Conservation (phyloP, 495 filamentous ascomycete genomes). For the Hypoxylon lienhwacheense region DNA sequence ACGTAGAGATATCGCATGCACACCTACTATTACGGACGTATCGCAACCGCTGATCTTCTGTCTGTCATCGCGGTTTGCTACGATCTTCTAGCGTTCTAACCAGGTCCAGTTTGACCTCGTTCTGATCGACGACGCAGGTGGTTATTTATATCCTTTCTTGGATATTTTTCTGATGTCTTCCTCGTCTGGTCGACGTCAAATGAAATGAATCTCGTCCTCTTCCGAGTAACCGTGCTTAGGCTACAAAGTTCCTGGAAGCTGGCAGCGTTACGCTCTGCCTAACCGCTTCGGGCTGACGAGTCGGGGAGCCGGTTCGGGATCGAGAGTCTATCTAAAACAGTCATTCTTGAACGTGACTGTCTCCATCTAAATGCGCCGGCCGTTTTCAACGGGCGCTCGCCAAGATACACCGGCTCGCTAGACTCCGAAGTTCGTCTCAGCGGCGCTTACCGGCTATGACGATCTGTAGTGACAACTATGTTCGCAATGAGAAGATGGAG, state of each 20-base stretch:
- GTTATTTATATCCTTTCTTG: constrained; percentile 32
- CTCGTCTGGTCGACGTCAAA: not conserved
- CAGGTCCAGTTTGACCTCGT: constrained; percentile 35
- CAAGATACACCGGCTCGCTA: too few species aligned
- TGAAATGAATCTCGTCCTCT: constrained; percentile 25
- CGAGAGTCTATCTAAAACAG: constrained; percentile 5
- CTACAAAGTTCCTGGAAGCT: too few species aligned
- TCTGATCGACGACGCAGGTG: constrained; percentile 22
- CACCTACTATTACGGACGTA: constrained; percentile 14
- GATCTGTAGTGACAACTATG: too few species aligned
- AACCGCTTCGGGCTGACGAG: constrained; percentile 8
- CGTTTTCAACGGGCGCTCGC: too few species aligned
- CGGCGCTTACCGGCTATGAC: too few species aligned
- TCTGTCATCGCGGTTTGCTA: constrained; percentile 27
- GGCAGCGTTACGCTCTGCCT: not conserved
- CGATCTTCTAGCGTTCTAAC: constrained; percentile 27
- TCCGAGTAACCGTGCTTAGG: too few species aligned
- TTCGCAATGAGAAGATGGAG: too few species aligned
- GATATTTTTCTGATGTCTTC: not conserved
- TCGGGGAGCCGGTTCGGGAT: too few species aligned
- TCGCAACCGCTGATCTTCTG: constrained; percentile 33
- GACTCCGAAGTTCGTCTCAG: too few species aligned
- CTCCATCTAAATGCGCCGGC: too few species aligned
- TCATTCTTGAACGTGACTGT: constrained; percentile 1
- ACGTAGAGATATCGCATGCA: not conserved